Evolutionary conservation across 1,139 yeast genomes (phyloP).

Genomic region (Geotrichum citri-aurantii): DNA sequence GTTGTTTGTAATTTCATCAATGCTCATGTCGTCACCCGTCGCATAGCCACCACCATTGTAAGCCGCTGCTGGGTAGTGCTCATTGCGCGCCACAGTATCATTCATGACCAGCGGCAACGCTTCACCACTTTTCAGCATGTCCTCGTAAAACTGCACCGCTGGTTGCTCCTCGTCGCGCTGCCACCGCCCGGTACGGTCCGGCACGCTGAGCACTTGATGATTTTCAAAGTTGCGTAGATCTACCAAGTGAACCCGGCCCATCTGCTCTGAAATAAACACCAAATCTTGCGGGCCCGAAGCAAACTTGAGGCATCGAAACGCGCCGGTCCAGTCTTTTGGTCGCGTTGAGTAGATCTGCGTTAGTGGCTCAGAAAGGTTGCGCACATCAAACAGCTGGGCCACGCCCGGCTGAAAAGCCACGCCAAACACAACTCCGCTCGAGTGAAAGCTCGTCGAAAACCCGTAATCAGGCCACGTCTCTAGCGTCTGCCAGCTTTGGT

Average conservation of each 20-base stretch:
- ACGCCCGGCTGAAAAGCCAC: constrained; percentile 83
- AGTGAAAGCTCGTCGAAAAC: constrained; percentile 73
- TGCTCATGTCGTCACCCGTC: neutral
- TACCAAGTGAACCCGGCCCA: constrained; percentile 75
- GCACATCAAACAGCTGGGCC: constrained; percentile 66
- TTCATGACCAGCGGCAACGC: constrained; percentile 12
- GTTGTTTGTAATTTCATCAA: neutral
- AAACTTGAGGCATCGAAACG: constrained; percentile 63
- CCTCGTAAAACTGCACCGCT: constrained; percentile 9
- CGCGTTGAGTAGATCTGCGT: constrained; percentile 38
- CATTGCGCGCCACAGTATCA: neutral
- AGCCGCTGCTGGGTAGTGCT: neutral
- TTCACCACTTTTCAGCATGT: constrained; percentile 17
- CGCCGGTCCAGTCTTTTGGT: constrained; percentile 41
- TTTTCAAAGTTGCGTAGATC: constrained; percentile 67
- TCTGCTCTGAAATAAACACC: constrained; percentile 73
- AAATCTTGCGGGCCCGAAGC: constrained; percentile 70
- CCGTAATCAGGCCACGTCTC: constrained; percentile 70
- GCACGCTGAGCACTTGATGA: constrained; percentile 57
- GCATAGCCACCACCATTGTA: neutral
- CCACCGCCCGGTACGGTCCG: neutral
- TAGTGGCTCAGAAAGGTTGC: constrained; percentile 45
- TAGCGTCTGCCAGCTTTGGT: constrained; percentile 33
- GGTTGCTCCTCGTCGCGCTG: neutral
- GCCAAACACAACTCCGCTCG: constrained; percentile 67